Percentiles rank a stretch among this genome's conserved stretches.
Evolutionary conservation across 805 yeast species (phyloP).

Genomic region (Myxozyma geophila): DNA sequence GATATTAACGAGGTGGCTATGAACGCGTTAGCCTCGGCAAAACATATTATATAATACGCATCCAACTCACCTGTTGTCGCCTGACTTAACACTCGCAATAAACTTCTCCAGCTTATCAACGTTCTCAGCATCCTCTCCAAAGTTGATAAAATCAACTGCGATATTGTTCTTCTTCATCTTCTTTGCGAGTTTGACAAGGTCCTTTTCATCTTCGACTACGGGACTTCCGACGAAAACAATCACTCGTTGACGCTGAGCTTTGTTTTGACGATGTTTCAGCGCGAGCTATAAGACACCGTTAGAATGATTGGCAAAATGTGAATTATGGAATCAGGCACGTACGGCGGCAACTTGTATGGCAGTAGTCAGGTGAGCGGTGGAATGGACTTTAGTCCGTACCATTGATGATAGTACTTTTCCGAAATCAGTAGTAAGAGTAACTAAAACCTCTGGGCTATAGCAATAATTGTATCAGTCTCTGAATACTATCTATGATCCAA

Average conservation of each 20-base stretch:
- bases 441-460: constrained; percentile 78
- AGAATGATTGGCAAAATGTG: not conserved
- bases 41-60: not conserved
- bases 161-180: constrained; percentile 91
- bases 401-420: constrained; percentile 85
- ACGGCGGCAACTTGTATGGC: constrained; percentile 88
- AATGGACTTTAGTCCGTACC: constrained; percentile 74
- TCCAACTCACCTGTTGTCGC: constrained; percentile 54
- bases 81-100: constrained; percentile 67
- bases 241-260: constrained; percentile 87
- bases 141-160: constrained; percentile 86
- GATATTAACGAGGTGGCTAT: constrained; percentile 77
- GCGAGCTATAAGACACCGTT: constrained; percentile 55
- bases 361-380: constrained; percentile 69
- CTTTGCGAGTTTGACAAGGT: constrained; percentile 82
- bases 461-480: not conserved
- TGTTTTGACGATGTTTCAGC: constrained; percentile 93
- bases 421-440: constrained; percentile 83
- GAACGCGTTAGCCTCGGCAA: not conserved
- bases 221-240: constrained; percentile 91
- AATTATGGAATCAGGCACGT: constrained; percentile 15
- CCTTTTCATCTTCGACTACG: constrained; percentile 66
- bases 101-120: constrained; percentile 80
- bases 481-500: too few relatives aligned
- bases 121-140: constrained; percentile 85